Conservation (phyloP, 768 basidiomycete species). For the Roridomyces roridus region DNA sequence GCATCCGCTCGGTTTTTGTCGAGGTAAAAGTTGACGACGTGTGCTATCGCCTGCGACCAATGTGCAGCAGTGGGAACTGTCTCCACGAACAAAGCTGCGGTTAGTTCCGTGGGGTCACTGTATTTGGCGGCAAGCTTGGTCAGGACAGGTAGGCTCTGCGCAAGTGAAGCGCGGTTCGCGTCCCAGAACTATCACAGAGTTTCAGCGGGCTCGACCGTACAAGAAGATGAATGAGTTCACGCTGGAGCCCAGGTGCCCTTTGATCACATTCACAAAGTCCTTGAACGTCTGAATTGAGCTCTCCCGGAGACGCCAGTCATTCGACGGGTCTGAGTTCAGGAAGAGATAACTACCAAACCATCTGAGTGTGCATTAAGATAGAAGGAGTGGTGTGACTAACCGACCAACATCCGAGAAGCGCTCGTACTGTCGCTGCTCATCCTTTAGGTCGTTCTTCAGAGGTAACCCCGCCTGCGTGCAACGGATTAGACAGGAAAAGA, state of each 20-base stretch:
- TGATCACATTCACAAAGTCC: slow-evolving; percentile 35
- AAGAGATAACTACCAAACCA: slow-evolving; percentile 47
- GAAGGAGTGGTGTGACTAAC: slow-evolving; percentile 32
- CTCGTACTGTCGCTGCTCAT: slow-evolving; percentile 46
- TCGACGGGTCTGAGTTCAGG: slow-evolving; percentile 47
- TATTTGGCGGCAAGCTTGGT: slow-evolving; percentile 31
- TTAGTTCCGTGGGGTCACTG: slow-evolving; percentile 40
- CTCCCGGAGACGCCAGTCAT: slow-evolving; percentile 55
- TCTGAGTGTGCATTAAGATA: neutral
- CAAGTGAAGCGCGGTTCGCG: slow-evolving; percentile 6
- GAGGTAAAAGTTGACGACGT: slow-evolving; percentile 68
- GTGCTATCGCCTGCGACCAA: slow-evolving; percentile 61
- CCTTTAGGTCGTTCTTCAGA: slow-evolving; percentile 40
- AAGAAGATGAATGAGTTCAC: slow-evolving; percentile 26
- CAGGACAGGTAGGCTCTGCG: slow-evolving; percentile 38
- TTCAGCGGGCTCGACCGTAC: too few relatives aligned
- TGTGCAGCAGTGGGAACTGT: slow-evolving; percentile 60
- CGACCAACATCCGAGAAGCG: slow-evolving; percentile 56
- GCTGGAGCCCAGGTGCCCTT: slow-evolving; percentile 34
- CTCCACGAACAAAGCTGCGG: slow-evolving; percentile 57
- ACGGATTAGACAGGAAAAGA: neutral
- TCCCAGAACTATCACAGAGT: slow-evolving; percentile 11
- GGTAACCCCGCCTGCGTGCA: slow-evolving; percentile 50
- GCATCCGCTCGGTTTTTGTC: slow-evolving; percentile 40
- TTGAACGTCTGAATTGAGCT: slow-evolving; percentile 39